These are phyloP conservation scores for Sambucus nigra DNA, from an alignment of 129 eudicot species.

Conservation along the genomic window DNA sequence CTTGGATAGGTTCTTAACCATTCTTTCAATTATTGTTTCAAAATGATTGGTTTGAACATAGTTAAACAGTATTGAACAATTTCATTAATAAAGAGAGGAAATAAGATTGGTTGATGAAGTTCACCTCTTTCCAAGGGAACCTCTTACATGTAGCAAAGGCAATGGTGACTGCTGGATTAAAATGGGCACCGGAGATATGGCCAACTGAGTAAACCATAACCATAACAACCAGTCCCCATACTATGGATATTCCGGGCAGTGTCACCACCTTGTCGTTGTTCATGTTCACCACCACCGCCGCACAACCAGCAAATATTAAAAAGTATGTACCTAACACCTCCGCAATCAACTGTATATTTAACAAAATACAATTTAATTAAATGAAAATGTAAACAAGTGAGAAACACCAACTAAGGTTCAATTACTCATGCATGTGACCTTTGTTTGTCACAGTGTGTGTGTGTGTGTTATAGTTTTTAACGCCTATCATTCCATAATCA, in stretches of 20 bases:
- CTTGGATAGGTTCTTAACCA: too few relatives aligned
- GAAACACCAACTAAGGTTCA: too few relatives aligned
- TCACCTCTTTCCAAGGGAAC: constrained; percentile 83
- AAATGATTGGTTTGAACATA: too few relatives aligned
- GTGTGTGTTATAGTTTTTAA: too few relatives aligned
- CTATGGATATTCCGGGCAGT: constrained; percentile 62
- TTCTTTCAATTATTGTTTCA: too few relatives aligned
- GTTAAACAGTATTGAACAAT: too few relatives aligned
- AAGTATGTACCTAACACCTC: constrained; percentile 73
- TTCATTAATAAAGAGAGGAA: too few relatives aligned
- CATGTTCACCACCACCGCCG: constrained; percentile 52
- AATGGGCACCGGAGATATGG: constrained; percentile 94
- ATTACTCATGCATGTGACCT: too few relatives aligned
- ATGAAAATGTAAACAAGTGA: too few relatives aligned
- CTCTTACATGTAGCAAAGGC: constrained; percentile 76
- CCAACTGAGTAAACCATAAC: constrained; percentile 89
- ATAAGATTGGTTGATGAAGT: not conserved
- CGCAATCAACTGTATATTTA: constrained; percentile 55
- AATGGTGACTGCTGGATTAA: constrained; percentile 87
- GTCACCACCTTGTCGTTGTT: constrained; percentile 45
- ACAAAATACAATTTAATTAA: too few relatives aligned
- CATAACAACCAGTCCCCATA: constrained; percentile 90
- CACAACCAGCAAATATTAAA: constrained; percentile 79
- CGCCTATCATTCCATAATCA: too few relatives aligned
- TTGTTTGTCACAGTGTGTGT: too few relatives aligned